Evolutionary conservation across 495 filamentous ascomycete genomes (phyloP).

Genomic region (Hypoxylon rickii): DNA sequence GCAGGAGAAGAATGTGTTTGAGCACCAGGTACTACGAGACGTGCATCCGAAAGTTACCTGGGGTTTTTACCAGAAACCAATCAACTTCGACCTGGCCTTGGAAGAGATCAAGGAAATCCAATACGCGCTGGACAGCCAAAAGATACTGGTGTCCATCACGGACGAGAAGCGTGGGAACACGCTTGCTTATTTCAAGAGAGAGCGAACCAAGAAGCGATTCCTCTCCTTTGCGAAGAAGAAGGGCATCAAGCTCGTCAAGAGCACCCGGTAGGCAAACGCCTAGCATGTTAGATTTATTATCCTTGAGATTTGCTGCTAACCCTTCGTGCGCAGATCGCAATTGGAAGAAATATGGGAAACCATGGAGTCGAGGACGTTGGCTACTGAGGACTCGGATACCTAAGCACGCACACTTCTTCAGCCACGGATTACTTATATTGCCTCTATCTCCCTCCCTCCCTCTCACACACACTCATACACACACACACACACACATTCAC

Average conservation of each 20-base stretch:
- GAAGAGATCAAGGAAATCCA: conserved; percentile 45
- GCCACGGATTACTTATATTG: too few relatives aligned
- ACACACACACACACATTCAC: too few relatives aligned
- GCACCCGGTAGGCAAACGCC: conserved; percentile 38
- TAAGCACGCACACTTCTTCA: too few relatives aligned
- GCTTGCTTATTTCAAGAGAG: conserved; percentile 50
- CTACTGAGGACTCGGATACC: conserved; percentile 22
- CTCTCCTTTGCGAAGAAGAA: conserved; percentile 44
- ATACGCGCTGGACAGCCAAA: conserved; percentile 38
- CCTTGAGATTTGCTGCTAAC: conserved; percentile 19
- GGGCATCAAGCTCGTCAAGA: conserved; percentile 45
- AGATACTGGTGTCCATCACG: conserved; percentile 40
- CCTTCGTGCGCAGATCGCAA: conserved; percentile 3
- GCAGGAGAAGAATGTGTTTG: conserved; percentile 40
- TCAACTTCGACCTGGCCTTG: conserved; percentile 48
- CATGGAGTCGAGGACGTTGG: conserved; percentile 33
- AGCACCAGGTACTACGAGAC: conserved; percentile 55
- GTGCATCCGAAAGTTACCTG: conserved; percentile 45
- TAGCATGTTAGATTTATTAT: background rate
- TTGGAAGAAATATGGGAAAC: conserved; percentile 32
- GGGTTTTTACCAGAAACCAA: conserved; percentile 51
- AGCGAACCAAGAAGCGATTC: conserved; percentile 52
- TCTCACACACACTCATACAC: background rate
- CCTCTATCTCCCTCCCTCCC: too few relatives aligned
- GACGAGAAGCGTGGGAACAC: conserved; percentile 40